These are phyloP conservation scores for Cyberlindnera mississippiensis DNA, from an alignment of 805 yeast genomes.

Conservation along the genomic window DNA sequence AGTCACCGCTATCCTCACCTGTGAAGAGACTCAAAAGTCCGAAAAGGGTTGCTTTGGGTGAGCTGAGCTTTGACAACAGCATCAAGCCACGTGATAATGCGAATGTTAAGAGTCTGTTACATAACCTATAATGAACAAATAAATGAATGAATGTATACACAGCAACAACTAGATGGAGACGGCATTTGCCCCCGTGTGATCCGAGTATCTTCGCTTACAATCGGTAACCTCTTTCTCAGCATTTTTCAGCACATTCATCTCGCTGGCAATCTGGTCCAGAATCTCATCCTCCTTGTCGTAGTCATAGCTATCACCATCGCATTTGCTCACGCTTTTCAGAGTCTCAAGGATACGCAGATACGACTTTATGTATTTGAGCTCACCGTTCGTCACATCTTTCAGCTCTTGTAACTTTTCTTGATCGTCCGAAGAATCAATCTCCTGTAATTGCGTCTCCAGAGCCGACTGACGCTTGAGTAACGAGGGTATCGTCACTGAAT, in stretches of 20 bases:
- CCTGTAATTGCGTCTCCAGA: slow-evolving; percentile 13
- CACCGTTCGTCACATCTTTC: slow-evolving; percentile 13
- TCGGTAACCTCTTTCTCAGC: slow-evolving; percentile 19
- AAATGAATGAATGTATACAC: too few relatives aligned
- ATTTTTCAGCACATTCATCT: slow-evolving; percentile 20
- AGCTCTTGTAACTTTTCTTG: slow-evolving; percentile 3
- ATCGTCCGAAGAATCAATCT: slow-evolving; percentile 3
- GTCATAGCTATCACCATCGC: slow-evolving; percentile 19
- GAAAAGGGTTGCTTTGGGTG: slow-evolving; percentile 15
- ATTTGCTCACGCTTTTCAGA: slow-evolving; percentile 15
- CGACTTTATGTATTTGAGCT: slow-evolving; percentile 19
- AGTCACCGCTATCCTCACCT: slow-evolving; percentile 12
- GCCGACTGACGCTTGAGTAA: slow-evolving; percentile 14
- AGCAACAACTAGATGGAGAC: too few relatives aligned
- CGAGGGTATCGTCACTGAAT: slow-evolving; percentile 22
- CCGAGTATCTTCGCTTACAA: not conserved
- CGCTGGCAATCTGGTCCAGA: slow-evolving; percentile 19
- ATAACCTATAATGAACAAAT: too few relatives aligned
- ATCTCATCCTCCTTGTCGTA: slow-evolving; percentile 27
- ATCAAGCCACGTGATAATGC: slow-evolving; percentile 16
- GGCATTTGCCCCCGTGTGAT: too few relatives aligned
- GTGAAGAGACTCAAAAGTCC: slow-evolving; percentile 1
- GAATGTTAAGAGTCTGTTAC: slow-evolving; percentile 16
- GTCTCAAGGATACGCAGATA: slow-evolving; percentile 19
- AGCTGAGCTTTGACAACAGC: slow-evolving; percentile 8